Evolutionary conservation across 2,329 filamentous ascomycete species (phyloP), one percentile per base, ranked within the genome.

Genomic region (Sarocladiaceae sp.): DNA sequence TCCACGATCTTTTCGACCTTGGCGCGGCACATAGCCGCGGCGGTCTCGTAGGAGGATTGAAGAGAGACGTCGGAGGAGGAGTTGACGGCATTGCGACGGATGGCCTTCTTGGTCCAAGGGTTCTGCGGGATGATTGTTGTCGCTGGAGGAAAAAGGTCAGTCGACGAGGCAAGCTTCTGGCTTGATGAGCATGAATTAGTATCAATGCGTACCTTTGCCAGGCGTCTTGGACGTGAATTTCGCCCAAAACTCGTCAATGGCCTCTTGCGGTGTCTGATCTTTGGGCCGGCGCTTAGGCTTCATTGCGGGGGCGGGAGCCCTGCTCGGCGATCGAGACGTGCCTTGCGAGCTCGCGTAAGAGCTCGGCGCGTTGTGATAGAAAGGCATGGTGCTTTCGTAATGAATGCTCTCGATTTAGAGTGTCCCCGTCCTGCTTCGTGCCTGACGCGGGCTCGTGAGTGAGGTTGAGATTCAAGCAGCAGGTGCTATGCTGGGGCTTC

Each of bases 171-270:
- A 12, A n/a, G 6, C 34, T 42, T 15, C n/a, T n/a, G n/a, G n/a
- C n/a, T n/a, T n/a, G n/a, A n/a, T n/a, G n/a, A n/a, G n/a, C n/a
- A n/a, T n/a, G n/a, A n/a, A n/a, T n/a, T n/a, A n/a, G n/a, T n/a
- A n/a, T n/a, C 13, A 29, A 27, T 11, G 20, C 55, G 31, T 54
- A 75, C 76, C 81, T 67, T 86, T 87, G 13, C 85, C 84, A 0
- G 84, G 85, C 20, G 74, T 73, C 55, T 82, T 85, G 43, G 81
- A 80, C 12, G 74, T 82, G 53, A 88, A 88, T 46, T 79, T 80
- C 43, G 70, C 64, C 85, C 85, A 90, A 57, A 88, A 88, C 48
- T 83, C 76, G 51, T 86, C 77, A 46, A 90, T 76, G 20, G 69
- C 73, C 47, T 79, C 73, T 58, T 90, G 85, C 0, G 85, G 83